phyloP scores from a whole-genome alignment of 495 filamentous ascomycete genomes.

The Neurospora sp. region DNA sequence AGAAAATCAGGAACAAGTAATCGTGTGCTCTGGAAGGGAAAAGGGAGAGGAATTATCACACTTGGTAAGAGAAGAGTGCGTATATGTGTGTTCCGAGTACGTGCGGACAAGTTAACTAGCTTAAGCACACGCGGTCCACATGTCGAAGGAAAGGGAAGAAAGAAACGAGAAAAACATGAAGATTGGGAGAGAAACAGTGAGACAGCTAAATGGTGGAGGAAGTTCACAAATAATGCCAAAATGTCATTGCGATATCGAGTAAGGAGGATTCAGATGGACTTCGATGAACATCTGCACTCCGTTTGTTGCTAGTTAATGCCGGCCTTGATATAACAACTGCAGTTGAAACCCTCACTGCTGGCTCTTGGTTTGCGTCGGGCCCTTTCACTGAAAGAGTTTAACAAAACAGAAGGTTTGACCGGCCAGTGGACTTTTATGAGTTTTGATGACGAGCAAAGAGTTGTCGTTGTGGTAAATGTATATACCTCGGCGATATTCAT shows the following conservation, averaged over 20 bases:
- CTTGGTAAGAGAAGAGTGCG: background rate
- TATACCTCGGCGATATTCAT: background rate
- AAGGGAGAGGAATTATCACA: background rate
- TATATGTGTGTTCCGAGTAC: background rate
- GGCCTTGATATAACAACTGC: background rate
- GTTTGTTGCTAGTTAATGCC: background rate
- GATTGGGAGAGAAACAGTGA: background rate
- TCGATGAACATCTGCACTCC: background rate
- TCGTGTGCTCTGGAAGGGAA: background rate
- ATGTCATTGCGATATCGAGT: background rate
- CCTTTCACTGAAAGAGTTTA: background rate
- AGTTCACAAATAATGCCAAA: background rate
- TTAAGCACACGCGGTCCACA: background rate
- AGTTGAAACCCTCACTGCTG: background rate
- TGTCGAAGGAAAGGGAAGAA: background rate
- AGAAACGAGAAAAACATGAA: background rate
- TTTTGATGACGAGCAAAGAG: background rate
- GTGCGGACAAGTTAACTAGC: background rate
- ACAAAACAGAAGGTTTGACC: background rate
- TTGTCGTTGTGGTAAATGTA: background rate
- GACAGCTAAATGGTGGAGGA: background rate
- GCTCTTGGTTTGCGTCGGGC: background rate
- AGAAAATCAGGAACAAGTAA: background rate
- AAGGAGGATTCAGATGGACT: background rate
- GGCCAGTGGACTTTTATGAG: background rate